Evolutionary conservation across 352 stramenopile genomes (phyloP).

Genomic region (Aphanomyces stellatus): DNA sequence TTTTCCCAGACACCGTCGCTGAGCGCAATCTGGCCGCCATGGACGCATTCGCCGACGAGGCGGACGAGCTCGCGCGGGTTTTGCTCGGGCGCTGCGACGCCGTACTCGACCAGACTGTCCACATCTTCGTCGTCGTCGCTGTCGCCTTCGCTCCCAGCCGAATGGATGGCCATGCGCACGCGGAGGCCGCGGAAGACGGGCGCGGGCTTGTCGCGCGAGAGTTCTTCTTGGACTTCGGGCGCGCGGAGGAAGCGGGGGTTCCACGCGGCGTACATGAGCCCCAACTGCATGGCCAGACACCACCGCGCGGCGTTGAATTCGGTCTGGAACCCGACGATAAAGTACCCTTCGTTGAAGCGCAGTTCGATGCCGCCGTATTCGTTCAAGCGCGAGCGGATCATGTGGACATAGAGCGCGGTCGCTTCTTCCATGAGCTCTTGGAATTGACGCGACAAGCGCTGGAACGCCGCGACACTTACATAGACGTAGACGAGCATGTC

Average conservation of each 20-base stretch:
- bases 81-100: background rate
- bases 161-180: constrained; percentile 82
- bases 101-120: background rate
- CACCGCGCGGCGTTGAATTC: constrained; percentile 84
- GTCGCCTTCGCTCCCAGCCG: constrained; percentile 39
- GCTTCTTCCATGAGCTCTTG: constrained; percentile 84
- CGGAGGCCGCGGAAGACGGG: constrained; percentile 76
- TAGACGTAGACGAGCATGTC: constrained; percentile 78
- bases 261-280: constrained; percentile 77
- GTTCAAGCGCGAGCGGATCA: constrained; percentile 67
- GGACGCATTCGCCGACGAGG: constrained; percentile 60
- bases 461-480: constrained; percentile 75
- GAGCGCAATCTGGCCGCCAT: constrained; percentile 78
- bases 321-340: constrained; percentile 75
- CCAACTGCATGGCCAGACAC: constrained; percentile 78
- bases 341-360: constrained; percentile 66
- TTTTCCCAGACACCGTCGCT: constrained; percentile 81
- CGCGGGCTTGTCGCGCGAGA: constrained; percentile 55
- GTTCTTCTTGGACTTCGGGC: constrained; percentile 74
- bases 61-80: constrained; percentile 16
- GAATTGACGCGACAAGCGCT: constrained; percentile 58
- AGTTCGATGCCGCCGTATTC: constrained; percentile 81
- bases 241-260: constrained; percentile 82
- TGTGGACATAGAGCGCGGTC: constrained; percentile 80
- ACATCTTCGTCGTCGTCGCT: constrained; percentile 2